Percentiles rank a stretch among this genome's conserved stretches.
Evolutionary conservation across 2,329 filamentous ascomycete genomes (phyloP).

Genomic region (Fusarium tupiense): DNA sequence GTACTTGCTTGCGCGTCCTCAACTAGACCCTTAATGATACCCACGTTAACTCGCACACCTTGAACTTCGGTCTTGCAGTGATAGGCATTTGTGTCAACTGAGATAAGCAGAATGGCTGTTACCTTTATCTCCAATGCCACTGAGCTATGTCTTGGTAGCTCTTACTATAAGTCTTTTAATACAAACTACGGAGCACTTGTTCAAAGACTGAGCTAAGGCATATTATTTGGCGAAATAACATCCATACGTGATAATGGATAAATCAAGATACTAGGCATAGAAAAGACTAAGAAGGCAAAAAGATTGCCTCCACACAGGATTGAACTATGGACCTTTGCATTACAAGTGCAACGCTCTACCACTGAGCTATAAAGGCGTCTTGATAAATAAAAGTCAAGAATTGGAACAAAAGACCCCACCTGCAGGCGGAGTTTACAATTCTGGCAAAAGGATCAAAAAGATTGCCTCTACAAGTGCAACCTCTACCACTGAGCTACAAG

Average conservation of each 20-base stretch:
- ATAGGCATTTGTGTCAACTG: not conserved
- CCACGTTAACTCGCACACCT: conserved; percentile 26
- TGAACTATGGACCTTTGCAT: conserved; percentile 40
- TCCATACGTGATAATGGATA: too few relatives aligned
- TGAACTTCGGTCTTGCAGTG: not conserved
- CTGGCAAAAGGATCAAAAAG: conserved; percentile 5
- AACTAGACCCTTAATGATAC: conserved; percentile 33
- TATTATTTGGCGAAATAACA: not conserved
- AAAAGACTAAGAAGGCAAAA: not conserved
- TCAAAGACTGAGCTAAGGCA: not conserved
- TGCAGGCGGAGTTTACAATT: too few relatives aligned
- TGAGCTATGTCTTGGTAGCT: not conserved
- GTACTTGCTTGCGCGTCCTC: conserved; percentile 29
- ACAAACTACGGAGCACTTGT: not conserved
- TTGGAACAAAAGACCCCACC: not conserved
- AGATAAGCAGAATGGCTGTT: not conserved
- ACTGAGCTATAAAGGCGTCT: conserved; percentile 36
- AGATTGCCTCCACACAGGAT: conserved; percentile 35
- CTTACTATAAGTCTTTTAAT: not conserved
- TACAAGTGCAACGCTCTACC: conserved; percentile 40
- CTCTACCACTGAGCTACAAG: conserved; percentile 40
- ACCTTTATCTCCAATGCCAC: not conserved
- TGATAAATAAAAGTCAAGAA: accelerated
- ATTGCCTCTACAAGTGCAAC: conserved; percentile 39
- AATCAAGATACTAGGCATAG: not conserved